Conservation (phyloP, 2,329 filamentous ascomycete species). For the Tolypocladium endophyticum region DNA sequence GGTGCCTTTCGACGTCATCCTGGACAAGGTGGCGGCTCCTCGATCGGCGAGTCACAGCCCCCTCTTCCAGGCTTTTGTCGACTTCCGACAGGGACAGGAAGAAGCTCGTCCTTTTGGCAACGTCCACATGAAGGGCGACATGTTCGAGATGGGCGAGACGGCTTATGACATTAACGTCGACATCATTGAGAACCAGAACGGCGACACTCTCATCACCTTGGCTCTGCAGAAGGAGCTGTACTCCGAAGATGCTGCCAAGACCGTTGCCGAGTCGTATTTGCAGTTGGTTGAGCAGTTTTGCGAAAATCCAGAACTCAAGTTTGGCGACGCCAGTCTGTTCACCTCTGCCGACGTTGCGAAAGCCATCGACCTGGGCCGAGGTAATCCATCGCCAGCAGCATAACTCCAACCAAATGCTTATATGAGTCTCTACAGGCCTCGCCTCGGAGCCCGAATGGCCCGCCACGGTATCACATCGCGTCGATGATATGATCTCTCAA, state of each 20-base stretch:
- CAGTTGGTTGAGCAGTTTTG: background rate
- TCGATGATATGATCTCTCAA: background rate
- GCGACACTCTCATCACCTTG: background rate
- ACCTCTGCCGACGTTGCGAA: background rate
- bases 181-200: background rate
- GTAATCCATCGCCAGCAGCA: background rate
- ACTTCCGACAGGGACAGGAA: background rate
- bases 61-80: background rate
- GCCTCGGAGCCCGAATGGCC: background rate
- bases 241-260: background rate
- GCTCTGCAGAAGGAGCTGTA: background rate
- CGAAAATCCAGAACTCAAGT: background rate
- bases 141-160: background rate
- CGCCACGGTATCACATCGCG: background rate
- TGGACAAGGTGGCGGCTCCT: background rate
- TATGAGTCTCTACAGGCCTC: background rate
- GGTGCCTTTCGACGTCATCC: background rate
- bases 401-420: background rate
- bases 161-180: background rate
- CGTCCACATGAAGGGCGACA: background rate
- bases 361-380: background rate
- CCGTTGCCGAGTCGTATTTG: background rate
- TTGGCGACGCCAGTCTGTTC: background rate
- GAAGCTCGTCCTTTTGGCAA: background rate
- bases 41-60: background rate